Conservation (phyloP, 2,329 filamentous ascomycete species). For the Daldinia eschscholtzii region DNA sequence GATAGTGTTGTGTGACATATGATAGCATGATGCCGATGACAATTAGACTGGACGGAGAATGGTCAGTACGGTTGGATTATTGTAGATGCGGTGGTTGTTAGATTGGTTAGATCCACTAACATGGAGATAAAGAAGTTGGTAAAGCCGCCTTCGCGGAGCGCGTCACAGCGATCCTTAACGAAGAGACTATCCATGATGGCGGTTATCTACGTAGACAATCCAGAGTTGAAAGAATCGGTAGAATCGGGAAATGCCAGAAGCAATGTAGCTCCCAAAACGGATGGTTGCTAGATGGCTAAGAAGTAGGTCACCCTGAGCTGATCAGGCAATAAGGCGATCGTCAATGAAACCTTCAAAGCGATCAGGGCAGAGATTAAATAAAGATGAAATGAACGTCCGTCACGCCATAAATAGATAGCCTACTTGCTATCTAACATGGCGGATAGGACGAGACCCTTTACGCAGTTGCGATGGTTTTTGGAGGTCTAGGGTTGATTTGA, state of each 20-base stretch:
- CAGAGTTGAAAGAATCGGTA: background rate
- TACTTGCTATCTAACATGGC: constrained; percentile 43
- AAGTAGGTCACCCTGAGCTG: constrained; percentile 21
- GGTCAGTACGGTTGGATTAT: constrained; percentile 39
- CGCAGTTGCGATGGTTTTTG: constrained; percentile 24
- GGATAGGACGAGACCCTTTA: constrained; percentile 26
- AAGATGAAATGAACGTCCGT: constrained; percentile 26
- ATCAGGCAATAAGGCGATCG: constrained; percentile 26
- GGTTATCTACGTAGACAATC: constrained; percentile 16
- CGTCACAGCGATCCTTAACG: constrained; percentile 61
- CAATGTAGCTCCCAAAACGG: constrained; percentile 6
- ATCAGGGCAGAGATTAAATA: constrained; percentile 32
- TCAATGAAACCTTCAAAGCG: constrained; percentile 16
- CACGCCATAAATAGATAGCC: constrained; percentile 29
- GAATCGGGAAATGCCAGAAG: background rate
- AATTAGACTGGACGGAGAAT: constrained; percentile 68
- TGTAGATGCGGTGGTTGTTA: constrained; percentile 1
- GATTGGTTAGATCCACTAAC: constrained; percentile 53
- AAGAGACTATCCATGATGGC: constrained; percentile 52
- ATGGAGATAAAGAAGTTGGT: constrained; percentile 69
- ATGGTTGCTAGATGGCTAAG: constrained; percentile 14
- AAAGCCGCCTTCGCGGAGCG: constrained; percentile 65
- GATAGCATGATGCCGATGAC: constrained; percentile 90
- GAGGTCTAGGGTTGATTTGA: constrained; percentile 13
- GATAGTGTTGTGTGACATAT: constrained; percentile 93